Percentiles rank a stretch among this genome's conserved stretches.
These are phyloP conservation scores for Aspergillus biplanus DNA, from an alignment of 495 filamentous ascomycete genomes.

Conservation along the genomic window DNA sequence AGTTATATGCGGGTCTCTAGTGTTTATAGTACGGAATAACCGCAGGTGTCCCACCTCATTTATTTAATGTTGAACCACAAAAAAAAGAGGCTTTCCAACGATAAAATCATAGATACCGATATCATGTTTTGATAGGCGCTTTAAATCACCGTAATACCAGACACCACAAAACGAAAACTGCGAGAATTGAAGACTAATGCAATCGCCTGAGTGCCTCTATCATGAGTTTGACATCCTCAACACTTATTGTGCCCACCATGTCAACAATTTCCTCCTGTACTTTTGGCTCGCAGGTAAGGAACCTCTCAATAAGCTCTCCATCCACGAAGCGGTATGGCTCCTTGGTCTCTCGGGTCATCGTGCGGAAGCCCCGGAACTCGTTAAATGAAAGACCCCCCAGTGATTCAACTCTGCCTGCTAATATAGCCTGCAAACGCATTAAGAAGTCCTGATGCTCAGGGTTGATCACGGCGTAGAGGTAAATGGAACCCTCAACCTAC, in stretches of 20 bases:
- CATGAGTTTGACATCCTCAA: constrained; percentile 72
- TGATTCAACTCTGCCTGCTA: constrained; percentile 66
- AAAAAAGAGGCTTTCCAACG: not conserved
- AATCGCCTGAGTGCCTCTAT: constrained; percentile 76
- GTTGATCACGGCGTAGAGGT: constrained; percentile 80
- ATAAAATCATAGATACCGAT: not conserved
- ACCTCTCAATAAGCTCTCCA: constrained; percentile 86
- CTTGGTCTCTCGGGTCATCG: constrained; percentile 65
- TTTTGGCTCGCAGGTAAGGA: constrained; percentile 67
- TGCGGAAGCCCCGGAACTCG: constrained; percentile 78
- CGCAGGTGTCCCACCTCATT: too few relatives aligned
- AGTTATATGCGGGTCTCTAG: too few relatives aligned
- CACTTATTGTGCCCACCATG: constrained; percentile 57
- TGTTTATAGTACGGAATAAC: too few relatives aligned
- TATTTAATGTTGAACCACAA: too few relatives aligned
- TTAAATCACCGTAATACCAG: not conserved
- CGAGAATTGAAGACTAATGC: constrained; percentile 39
- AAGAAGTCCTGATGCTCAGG: constrained; percentile 73
- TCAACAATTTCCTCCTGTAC: constrained; percentile 67
- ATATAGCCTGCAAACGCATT: constrained; percentile 75
- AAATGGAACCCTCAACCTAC: constrained; percentile 88
- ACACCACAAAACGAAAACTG: not conserved
- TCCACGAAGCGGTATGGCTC: constrained; percentile 90
- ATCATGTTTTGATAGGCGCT: not conserved
- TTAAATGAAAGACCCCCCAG: constrained; percentile 75